These are phyloP conservation scores for Sonneratia alba DNA, from an alignment of 345 rosid genomes.

Conservation along the genomic window DNA sequence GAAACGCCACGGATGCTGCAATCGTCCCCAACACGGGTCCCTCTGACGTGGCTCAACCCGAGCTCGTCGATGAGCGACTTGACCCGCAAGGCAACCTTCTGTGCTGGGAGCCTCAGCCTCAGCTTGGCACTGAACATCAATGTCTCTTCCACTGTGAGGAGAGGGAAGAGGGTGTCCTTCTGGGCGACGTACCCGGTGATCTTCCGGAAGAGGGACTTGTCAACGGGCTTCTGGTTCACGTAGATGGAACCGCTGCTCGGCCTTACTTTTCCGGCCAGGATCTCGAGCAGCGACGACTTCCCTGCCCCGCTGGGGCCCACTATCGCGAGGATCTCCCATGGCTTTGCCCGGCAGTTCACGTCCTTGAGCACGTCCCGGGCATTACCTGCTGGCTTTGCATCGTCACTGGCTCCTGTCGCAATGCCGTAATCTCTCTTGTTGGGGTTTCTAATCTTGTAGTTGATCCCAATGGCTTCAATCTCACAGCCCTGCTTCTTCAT, in stretches of 20 bases:
- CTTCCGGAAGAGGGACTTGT: slow-evolving; percentile 60
- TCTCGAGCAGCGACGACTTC: slow-evolving; percentile 75
- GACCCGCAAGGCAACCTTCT: slow-evolving; percentile 43
- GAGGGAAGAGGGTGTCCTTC: slow-evolving; percentile 75
- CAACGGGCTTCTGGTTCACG: slow-evolving; percentile 50
- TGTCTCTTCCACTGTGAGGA: slow-evolving; percentile 91
- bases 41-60: slow-evolving; percentile 65
- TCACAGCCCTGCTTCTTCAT: slow-evolving; percentile 87
- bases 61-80: slow-evolving; percentile 66
- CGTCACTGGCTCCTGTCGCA: slow-evolving; percentile 13
- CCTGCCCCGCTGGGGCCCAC: slow-evolving; percentile 98
- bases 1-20: slow-evolving; percentile 69
- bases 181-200: slow-evolving; percentile 84
- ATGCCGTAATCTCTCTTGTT: slow-evolving; percentile 23
- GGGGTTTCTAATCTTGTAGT: slow-evolving; percentile 36
- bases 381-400: slow-evolving; percentile 18
- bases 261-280: slow-evolving; percentile 55
- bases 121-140: slow-evolving; percentile 81
- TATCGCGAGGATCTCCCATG: slow-evolving; percentile 89
- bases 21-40: slow-evolving; percentile 70
- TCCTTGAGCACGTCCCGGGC: slow-evolving; percentile 49
- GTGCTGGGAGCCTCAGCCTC: slow-evolving; percentile 52
- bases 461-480: slow-evolving; percentile 67
- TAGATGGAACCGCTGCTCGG: slow-evolving; percentile 57
- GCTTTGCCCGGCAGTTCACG: slow-evolving; percentile 75